phyloP scores from a whole-genome alignment of 441 rosid genomes.

The Omphalea diandra region DNA sequence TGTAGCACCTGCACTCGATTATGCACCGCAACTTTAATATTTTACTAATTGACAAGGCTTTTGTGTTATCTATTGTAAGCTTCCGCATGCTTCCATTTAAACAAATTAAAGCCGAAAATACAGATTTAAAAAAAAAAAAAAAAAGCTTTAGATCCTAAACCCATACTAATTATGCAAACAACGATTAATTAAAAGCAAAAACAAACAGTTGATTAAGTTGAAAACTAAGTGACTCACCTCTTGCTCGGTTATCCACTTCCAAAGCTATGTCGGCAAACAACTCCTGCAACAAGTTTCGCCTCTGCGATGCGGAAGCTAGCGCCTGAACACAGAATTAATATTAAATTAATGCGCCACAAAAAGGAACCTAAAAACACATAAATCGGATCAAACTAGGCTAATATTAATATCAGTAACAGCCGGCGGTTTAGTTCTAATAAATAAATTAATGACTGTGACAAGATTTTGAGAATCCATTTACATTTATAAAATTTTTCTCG shows the following conservation, averaged over 20 bases:
- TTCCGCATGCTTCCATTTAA: no score
- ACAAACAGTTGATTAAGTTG: neutral
- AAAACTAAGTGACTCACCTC: constrained; percentile 48
- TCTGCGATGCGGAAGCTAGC: constrained; percentile 73
- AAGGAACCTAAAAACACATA: neutral
- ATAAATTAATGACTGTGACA: no score
- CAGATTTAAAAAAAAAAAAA: no score
- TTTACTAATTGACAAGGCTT: no score
- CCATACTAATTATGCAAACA: neutral
- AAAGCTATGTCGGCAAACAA: constrained; percentile 93
- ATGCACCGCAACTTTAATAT: no score
- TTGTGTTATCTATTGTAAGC: no score
- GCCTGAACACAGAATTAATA: constrained; percentile 47
- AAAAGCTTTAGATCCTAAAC: no score
- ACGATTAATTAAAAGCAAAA: neutral
- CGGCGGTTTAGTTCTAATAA: no score
- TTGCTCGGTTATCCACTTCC: constrained; percentile 91
- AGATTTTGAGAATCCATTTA: neutral
- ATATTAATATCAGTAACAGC: no score
- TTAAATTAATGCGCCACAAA: neutral
- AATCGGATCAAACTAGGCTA: neutral
- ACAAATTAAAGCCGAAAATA: no score
- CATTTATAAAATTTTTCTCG: neutral
- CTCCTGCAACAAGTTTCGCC: constrained; percentile 79
- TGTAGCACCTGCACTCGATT: neutral